phyloP scores from a whole-genome alignment of 208 protist species.

The Trypanosomatidae sp. region DNA sequence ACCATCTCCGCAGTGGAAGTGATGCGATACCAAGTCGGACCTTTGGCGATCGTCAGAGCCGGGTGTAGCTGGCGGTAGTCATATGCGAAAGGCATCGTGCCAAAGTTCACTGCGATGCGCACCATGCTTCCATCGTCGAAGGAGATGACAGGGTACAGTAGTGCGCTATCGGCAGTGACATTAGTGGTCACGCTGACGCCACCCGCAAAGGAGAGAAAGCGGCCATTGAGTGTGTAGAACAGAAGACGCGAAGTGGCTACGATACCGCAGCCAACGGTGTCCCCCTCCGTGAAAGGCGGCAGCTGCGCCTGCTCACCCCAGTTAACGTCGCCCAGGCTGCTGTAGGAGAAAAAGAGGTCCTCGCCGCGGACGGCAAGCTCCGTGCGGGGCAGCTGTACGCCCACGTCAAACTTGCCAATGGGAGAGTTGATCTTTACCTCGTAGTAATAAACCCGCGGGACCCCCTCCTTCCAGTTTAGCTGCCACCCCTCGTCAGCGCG shows the following conservation, averaged over 20 bases:
- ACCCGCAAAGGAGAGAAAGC: constrained; percentile 69
- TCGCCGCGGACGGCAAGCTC: constrained; percentile 27
- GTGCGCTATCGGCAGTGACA: constrained; percentile 27
- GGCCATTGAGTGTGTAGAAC: constrained; percentile 89
- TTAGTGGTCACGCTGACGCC: constrained; percentile 30
- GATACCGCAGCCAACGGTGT: constrained; percentile 85
- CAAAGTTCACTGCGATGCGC: constrained; percentile 86
- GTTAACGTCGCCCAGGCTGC: constrained; percentile 59
- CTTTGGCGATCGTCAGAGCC: constrained; percentile 31
- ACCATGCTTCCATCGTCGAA: constrained; percentile 53
- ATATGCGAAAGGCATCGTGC: constrained; percentile 66
- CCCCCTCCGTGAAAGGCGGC: constrained; percentile 66
- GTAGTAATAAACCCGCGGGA: constrained; percentile 86
- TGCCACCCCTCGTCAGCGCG: constrained; percentile 88
- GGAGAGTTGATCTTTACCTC: constrained; percentile 71
- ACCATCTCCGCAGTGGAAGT: constrained; percentile 71
- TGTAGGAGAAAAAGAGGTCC: constrained; percentile 66
- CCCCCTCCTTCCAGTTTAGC: constrained; percentile 65
- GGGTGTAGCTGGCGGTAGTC: constrained; percentile 85
- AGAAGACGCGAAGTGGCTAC: constrained; percentile 63
- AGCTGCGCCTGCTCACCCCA: constrained; percentile 25
- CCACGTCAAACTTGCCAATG: constrained; percentile 37
- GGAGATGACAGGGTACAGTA: constrained; percentile 65
- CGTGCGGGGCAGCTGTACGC: constrained; percentile 29
- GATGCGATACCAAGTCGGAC: constrained; percentile 79